These are phyloP conservation scores for Schwanniomyces pseudopolymorphus DNA, from an alignment of 805 yeast genomes.

Conservation along the genomic window DNA sequence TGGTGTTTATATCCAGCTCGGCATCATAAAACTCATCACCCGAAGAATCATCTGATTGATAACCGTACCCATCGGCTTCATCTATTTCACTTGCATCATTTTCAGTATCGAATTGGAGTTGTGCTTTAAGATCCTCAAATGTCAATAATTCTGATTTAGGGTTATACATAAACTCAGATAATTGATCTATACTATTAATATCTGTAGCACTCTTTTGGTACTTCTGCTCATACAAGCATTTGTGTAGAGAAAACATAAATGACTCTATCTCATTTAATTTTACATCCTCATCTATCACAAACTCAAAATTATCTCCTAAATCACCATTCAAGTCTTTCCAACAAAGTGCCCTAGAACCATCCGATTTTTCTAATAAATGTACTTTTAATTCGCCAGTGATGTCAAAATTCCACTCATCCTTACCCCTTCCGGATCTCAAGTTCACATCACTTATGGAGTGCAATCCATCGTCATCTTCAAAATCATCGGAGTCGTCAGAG, in stretches of 20 bases:
- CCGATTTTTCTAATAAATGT: constrained; percentile 48
- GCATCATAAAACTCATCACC: constrained; percentile 16
- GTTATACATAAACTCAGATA: constrained; percentile 55
- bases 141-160: constrained; percentile 20
- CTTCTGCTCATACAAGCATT: constrained; percentile 76
- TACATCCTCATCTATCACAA: constrained; percentile 64
- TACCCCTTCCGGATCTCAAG: constrained; percentile 18
- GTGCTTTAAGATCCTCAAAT: constrained; percentile 21
- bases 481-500: constrained; percentile 35
- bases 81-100: constrained; percentile 21
- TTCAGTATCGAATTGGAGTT: constrained; percentile 5
- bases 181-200: constrained; percentile 42
- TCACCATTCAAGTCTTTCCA: constrained; percentile 91
- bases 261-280: constrained; percentile 54
- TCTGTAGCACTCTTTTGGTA: constrained; percentile 54
- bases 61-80: constrained; percentile 20
- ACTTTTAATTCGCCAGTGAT: constrained; percentile 62
- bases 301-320: constrained; percentile 79
- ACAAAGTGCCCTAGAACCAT: constrained; percentile 58
- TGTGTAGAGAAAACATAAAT: constrained; percentile 59
- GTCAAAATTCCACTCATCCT: constrained; percentile 72
- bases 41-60: constrained; percentile 11
- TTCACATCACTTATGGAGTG: constrained; percentile 27
- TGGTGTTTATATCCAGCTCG: constrained; percentile 3
- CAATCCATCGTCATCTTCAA: constrained; percentile 20